These are phyloP conservation scores for Cucumis melo DNA, from an alignment of 306 rosid species.

Conservation along the genomic window DNA sequence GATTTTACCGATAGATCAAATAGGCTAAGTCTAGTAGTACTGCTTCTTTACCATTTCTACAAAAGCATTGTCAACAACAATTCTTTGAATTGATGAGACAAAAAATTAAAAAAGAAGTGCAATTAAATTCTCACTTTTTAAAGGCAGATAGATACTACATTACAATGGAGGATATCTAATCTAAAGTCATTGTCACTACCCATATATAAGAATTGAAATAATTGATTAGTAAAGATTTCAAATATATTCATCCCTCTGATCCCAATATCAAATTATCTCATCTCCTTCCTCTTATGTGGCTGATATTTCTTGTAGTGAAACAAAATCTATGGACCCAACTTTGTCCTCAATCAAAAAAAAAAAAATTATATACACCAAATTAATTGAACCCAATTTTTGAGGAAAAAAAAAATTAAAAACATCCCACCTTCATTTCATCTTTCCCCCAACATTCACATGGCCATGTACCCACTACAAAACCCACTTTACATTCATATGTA, in stretches of 20 bases:
- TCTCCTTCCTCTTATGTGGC: background rate
- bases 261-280: background rate
- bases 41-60: background rate
- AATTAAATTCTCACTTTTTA: background rate
- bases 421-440: background rate
- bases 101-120: background rate
- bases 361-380: too few species aligned
- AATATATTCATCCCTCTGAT: too few species aligned
- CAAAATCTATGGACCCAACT: conserved; percentile 8
- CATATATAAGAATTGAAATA: background rate
- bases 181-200: background rate
- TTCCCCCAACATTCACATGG: conserved; percentile 7
- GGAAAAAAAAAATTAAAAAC: background rate
- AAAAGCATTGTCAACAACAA: background rate
- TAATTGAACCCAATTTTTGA: background rate
- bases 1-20: too few species aligned
- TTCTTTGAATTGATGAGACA: background rate
- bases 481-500: background rate
- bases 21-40: background rate
- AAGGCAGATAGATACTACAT: background rate
- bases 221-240: too few species aligned
- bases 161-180: background rate
- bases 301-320: conserved; percentile 1
- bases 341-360: background rate
- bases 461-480: background rate